These are phyloP conservation scores for Golubevia sp. DNA, from an alignment of 1,284 basidiomycete genomes.

Conservation along the genomic window DNA sequence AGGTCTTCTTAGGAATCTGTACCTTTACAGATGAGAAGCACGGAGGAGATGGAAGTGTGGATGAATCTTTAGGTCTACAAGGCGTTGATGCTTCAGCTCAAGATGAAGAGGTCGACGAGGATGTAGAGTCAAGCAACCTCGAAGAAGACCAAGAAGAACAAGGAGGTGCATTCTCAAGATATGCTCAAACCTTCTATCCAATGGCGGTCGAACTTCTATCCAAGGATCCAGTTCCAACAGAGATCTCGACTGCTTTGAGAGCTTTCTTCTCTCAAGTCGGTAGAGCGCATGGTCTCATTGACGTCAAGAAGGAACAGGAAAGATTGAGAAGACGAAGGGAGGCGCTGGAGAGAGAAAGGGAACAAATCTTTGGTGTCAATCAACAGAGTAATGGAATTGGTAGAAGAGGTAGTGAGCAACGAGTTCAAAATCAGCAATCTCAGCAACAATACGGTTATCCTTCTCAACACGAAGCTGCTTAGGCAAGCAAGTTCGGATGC, in stretches of 20 bases:
- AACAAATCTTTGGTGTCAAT: neutral
- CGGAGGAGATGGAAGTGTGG: neutral
- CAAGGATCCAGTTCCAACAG: conserved; percentile 30
- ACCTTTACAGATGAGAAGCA: conserved; percentile 27
- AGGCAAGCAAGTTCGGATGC: too few relatives aligned
- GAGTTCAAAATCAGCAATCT: too few relatives aligned
- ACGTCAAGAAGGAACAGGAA: conserved; percentile 2
- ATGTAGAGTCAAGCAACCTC: neutral
- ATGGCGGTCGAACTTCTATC: conserved; percentile 50
- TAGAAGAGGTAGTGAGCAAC: too few relatives aligned
- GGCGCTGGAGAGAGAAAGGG: neutral
- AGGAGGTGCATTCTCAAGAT: conserved; percentile 19
- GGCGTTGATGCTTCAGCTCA: neutral
- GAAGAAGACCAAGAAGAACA: conserved; percentile 7
- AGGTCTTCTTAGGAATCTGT: conserved; percentile 50
- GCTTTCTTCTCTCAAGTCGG: conserved; percentile 39
- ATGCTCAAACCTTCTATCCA: conserved; percentile 47
- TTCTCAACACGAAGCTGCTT: too few relatives aligned
- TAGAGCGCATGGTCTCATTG: conserved; percentile 29
- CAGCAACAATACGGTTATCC: too few relatives aligned
- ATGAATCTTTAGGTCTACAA: neutral
- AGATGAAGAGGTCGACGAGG: conserved; percentile 14
- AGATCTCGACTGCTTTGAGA: conserved; percentile 27
- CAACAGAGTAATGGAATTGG: too few relatives aligned
- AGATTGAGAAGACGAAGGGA: neutral